Conservation (phyloP, 2,329 filamentous ascomycete species). For the Beauveria rudraprayagi region DNA sequence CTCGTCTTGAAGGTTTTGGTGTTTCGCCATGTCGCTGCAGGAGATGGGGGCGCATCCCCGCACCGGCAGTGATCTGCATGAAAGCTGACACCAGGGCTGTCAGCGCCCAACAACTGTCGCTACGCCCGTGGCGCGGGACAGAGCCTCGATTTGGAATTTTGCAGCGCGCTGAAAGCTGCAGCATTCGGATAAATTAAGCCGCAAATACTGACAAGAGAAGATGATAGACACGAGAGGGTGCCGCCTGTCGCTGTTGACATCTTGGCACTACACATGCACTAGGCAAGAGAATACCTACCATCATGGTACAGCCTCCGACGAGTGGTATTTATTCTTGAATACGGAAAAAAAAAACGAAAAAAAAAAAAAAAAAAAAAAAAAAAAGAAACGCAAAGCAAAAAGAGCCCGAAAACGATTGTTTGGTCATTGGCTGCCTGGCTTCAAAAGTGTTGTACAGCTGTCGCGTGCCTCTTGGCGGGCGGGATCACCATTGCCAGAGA, state of each 20-base stretch:
- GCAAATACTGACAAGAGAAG: background rate
- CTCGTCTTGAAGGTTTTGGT: background rate
- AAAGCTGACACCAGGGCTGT: background rate
- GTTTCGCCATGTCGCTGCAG: background rate
- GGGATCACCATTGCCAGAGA: background rate
- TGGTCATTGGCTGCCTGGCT: background rate
- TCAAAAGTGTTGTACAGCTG: background rate
- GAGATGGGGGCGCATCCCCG: background rate
- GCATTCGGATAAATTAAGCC: background rate
- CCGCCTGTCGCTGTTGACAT: too few relatives aligned
- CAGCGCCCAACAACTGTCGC: background rate
- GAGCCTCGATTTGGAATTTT: too few relatives aligned
- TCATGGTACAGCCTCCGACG: too few relatives aligned
- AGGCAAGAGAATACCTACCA: too few relatives aligned
- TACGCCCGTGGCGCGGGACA: background rate
- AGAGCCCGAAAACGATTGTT: background rate
- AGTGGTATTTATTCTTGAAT: too few relatives aligned
- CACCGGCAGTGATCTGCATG: background rate
- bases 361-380: background rate
- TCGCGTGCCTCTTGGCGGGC: conserved; percentile 2
- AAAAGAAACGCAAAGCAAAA: background rate
- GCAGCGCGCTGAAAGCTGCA: too few relatives aligned
- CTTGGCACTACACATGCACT: too few relatives aligned
- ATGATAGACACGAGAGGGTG: too few relatives aligned
- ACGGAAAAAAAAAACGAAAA: background rate